Evolutionary conservation across 495 filamentous ascomycete species (phyloP).

Genomic region (Lichina pygmaea): DNA sequence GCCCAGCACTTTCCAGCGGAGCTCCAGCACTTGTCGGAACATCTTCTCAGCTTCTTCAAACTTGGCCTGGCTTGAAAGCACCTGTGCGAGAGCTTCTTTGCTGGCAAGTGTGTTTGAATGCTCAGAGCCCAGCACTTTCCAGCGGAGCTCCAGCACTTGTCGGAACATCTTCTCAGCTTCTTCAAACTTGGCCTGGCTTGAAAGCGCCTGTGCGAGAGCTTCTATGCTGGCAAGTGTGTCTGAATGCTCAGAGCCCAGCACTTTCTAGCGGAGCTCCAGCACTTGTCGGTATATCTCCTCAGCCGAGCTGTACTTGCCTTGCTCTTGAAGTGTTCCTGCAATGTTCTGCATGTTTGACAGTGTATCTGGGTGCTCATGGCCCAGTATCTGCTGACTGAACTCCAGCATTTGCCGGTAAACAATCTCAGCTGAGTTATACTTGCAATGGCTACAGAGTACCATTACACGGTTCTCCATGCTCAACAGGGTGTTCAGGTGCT

Average conservation of each 20-base stretch:
- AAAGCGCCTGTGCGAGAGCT: not conserved
- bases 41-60: not conserved
- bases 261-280: not conserved
- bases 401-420: not conserved
- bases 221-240: not conserved
- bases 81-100: too few species aligned
- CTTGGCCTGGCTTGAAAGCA: not conserved
- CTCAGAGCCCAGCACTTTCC: not conserved
- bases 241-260: not conserved
- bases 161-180: not conserved
- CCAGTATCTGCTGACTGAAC: not conserved
- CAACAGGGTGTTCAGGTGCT: slow-evolving; percentile 1
- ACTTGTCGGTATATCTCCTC: not conserved
- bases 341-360: not conserved
- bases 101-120: slow-evolving; percentile 1
- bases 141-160: not conserved
- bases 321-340: not conserved
- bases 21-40: not conserved
- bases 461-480: not conserved
- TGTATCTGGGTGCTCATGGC: not conserved
- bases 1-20: not conserved
- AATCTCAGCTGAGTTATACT: not conserved
- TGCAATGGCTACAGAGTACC: not conserved
- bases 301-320: not conserved
- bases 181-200: not conserved